Base-by-base conservation (phyloP, 768 basidiomycete species). In the Tricholomella constricta region DNA sequence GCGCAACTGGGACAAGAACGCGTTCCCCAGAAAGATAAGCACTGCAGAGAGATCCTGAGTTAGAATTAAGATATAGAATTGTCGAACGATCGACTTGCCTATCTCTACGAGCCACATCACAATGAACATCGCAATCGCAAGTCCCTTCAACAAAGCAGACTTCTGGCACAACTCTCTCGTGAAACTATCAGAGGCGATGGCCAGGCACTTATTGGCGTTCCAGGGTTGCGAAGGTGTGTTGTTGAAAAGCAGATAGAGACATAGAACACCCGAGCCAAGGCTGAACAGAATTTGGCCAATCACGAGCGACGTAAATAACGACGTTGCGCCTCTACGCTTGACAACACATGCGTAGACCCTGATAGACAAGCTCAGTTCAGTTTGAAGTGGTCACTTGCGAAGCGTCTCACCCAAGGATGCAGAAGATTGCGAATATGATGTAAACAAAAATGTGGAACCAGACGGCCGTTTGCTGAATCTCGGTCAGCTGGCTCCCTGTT, bases 261-360 rank as follows among this genome's bases (percentile, higher is more conserved):
- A 65, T 12, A 66, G 47, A n/a, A 59, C 62, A 11, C 69, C 68
- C 11, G 64, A 65, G 17, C 51, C 62, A 19, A 71, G 44, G 41
- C 62, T 62, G 55, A 71, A 68, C 4, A 65, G 53, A 15, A 69
- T 43, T 35, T 69, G 66, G 29, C 64, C 68, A 23, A 67, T 42
- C 36, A 69, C 52, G 34, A 65, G 52, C 17, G 61, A 62, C 14
- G 47, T 57, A 49, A 61, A 61, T 10, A 60, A 25, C 3, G 62
- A 61, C 6, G 51, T 51, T n/a, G 45, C 53, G 6, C 17, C 53
- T 26, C 38, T 27, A 25, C 43, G 42, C 45, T 51, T 50, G 37
- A 40, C 48, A 17, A 60, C 46, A 31, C 49, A 59, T 10, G 59
- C 55, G 46, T 62, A 62, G 7, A 64, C 32, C 26, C 63, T 66